phyloP scores from a whole-genome alignment of 2,329 filamentous ascomycete genomes.

The Tolypocladium inflatum region DNA sequence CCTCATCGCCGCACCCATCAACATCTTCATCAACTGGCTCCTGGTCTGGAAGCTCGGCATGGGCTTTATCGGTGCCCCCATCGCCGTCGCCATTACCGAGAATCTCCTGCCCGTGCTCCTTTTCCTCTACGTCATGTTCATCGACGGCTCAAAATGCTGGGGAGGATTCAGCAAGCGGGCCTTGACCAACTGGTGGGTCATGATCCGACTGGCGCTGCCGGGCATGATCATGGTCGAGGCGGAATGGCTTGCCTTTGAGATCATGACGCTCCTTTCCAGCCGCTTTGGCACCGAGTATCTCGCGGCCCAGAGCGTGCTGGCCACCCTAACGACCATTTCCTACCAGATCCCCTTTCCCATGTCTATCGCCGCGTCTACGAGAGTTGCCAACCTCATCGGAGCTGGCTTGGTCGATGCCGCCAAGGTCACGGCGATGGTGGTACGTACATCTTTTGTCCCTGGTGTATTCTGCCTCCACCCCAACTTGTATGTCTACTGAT shows the following conservation, averaged over 20 bases:
- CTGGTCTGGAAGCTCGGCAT: slow-evolving; percentile 62
- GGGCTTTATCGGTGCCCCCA: slow-evolving; percentile 73
- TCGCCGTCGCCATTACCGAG: slow-evolving; percentile 70
- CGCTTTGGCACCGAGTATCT: slow-evolving; percentile 72
- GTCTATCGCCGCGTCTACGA: slow-evolving; percentile 78
- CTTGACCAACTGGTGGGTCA: slow-evolving; percentile 65
- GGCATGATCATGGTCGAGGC: slow-evolving; percentile 92
- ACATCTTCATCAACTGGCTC: slow-evolving; percentile 68
- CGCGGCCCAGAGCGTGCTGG: slow-evolving; percentile 79
- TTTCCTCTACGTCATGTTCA: slow-evolving; percentile 65
- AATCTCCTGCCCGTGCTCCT: slow-evolving; percentile 69
- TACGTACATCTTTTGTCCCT: slow-evolving; percentile 21
- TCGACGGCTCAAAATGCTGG: slow-evolving; percentile 74
- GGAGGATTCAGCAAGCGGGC: slow-evolving; percentile 65
- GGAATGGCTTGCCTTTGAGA: slow-evolving; percentile 88
- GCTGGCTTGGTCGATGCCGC: slow-evolving; percentile 74
- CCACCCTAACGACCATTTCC: slow-evolving; percentile 67
- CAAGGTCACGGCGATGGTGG: slow-evolving; percentile 70
- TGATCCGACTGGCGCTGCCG: slow-evolving; percentile 80
- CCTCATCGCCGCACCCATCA: slow-evolving; percentile 65
- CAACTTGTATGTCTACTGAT: neutral
- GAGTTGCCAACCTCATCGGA: slow-evolving; percentile 86
- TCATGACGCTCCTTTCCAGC: slow-evolving; percentile 73
- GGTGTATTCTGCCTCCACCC: neutral
- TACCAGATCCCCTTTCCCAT: slow-evolving; percentile 92